phyloP scores from a whole-genome alignment of 352 stramenopile species.

The Globisporangium solare region DNA sequence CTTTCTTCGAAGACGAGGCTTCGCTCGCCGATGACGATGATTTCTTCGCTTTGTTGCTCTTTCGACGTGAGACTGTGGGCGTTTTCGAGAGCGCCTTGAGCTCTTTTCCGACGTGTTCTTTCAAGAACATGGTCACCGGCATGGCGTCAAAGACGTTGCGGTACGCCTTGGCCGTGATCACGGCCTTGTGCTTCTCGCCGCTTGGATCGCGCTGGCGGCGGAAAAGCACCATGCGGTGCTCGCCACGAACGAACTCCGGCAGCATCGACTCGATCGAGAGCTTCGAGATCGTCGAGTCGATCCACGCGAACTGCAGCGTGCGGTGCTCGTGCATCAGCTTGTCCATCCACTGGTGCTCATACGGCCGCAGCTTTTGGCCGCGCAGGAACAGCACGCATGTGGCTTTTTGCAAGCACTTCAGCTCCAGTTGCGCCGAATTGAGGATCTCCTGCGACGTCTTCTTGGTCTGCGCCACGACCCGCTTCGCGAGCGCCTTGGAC shows the following conservation, averaged over 20 bases:
- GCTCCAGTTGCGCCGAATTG: constrained; percentile 59
- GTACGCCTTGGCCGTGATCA: constrained; percentile 52
- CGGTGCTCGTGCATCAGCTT: constrained; percentile 53
- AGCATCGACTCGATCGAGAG: constrained; percentile 67
- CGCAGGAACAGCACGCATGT: constrained; percentile 67
- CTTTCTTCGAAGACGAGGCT: constrained; percentile 2
- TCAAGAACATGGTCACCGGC: constrained; percentile 51
- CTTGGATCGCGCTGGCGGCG: constrained; percentile 33
- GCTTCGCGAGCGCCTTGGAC: constrained; percentile 51
- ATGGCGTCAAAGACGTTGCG: constrained; percentile 60
- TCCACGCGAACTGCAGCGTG: constrained; percentile 62
- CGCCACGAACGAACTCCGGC: constrained; percentile 26
- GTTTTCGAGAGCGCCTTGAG: constrained; percentile 53
- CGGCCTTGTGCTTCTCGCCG: constrained; percentile 22
- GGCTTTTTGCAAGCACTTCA: constrained; percentile 56
- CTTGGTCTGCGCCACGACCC: constrained; percentile 47
- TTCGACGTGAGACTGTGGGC: constrained; percentile 43
- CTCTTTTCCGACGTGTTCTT: constrained; percentile 25
- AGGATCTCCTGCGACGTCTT: constrained; percentile 55
- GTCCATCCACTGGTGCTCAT: constrained; percentile 74
- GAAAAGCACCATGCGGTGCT: constrained; percentile 74
- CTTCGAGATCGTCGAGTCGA: constrained; percentile 59
- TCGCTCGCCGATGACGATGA: too few species aligned
- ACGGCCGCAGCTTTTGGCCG: constrained; percentile 42
- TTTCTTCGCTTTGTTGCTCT: constrained; percentile 18